Evolutionary conservation across 2,329 filamentous ascomycete genomes (phyloP), one percentile per base, ranked within the genome.

Genomic region (Colletotrichum neosansevieriae): DNA sequence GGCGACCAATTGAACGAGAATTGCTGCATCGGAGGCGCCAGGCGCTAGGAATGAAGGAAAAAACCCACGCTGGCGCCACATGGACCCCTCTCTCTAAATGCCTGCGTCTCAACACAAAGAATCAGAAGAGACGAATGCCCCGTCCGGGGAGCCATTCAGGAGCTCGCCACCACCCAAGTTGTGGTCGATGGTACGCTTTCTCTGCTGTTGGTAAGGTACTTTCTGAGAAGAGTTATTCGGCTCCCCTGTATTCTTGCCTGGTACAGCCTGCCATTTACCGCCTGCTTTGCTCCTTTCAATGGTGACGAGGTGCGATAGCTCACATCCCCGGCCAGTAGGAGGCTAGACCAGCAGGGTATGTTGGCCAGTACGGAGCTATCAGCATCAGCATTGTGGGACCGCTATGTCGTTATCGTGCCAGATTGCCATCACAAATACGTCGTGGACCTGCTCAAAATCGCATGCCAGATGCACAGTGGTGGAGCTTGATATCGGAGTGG

Each of bases 1-100:
- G 19, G 42, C 61, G 68, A 65, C 24, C 53, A 70, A 66, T 71
- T 71, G 60, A 64, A 71, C 68, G 64, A 71, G 68, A 70, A 69
- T 66, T 69, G 56, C 47, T 60, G 59, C 65, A 58, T 59, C 49
- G 49, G 40, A 38, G 42, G 19, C 29, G 19, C 21, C 40, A 66
- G 40, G 40, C 61, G 54, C 61, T 56, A 54, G 36, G 12, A 36
- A 59, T 53, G 64, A 47, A 54, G 60, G 29, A 42, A 32, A 68
- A 56, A 68, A 65, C 53, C 53, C 24, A 58, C 24, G 34, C 44
- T 58, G 50, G 51, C 59, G 64, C 64, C 64, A 58, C 64, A 34
- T 21, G 50, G 44, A 15, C 32, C 36, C 51, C 51, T 58, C 51
- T 36, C 44, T 40, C 49, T 40, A 36, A n/a, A 57, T 44, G 17